Evolutionary conservation across 2,329 filamentous ascomycete species (phyloP).

Genomic region (Dactylonectria estremocensis): DNA sequence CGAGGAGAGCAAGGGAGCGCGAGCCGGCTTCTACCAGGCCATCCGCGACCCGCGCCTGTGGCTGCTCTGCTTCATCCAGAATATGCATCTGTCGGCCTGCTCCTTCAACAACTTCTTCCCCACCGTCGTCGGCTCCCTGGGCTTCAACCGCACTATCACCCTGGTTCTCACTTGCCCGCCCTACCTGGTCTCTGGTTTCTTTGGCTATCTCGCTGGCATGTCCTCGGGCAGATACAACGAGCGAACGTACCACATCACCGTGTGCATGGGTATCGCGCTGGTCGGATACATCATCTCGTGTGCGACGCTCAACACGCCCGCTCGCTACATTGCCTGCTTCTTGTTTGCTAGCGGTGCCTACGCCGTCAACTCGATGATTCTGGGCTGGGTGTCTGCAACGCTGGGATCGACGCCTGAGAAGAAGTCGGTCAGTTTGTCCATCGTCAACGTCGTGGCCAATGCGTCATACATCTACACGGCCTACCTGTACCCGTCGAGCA

Average conservation of each 20-base stretch:
- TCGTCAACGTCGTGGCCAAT: constrained; percentile 62
- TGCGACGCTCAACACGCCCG: constrained; percentile 49
- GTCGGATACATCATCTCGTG: constrained; percentile 57
- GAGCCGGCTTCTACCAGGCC: constrained; percentile 44
- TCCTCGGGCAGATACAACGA: constrained; percentile 61
- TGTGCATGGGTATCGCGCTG: constrained; percentile 56
- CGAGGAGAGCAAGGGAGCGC: constrained; percentile 56
- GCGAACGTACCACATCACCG: constrained; percentile 53
- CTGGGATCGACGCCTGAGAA: constrained; percentile 62
- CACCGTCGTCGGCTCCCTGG: constrained; percentile 58
- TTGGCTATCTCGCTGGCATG: constrained; percentile 59
- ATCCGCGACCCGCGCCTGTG: constrained; percentile 49
- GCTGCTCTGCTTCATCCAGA: constrained; percentile 49
- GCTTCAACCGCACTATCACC: constrained; percentile 63
- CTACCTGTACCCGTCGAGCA: constrained; percentile 59
- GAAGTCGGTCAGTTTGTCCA: constrained; percentile 58
- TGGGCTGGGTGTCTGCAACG: constrained; percentile 59
- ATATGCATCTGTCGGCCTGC: constrained; percentile 48
- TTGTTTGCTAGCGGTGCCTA: constrained; percentile 55
- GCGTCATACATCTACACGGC: constrained; percentile 63
- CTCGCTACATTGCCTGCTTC: constrained; percentile 54
- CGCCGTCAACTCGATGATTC: constrained; percentile 59
- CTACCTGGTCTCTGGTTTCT: constrained; percentile 59
- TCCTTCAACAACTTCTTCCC: constrained; percentile 55
- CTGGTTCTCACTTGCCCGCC: constrained; percentile 65